A percentile compares a stretch with the other conserved stretches of the same genome.
Conservation (phyloP, 2,329 filamentous ascomycete species). For the Epichloe sylvatica region DNA sequence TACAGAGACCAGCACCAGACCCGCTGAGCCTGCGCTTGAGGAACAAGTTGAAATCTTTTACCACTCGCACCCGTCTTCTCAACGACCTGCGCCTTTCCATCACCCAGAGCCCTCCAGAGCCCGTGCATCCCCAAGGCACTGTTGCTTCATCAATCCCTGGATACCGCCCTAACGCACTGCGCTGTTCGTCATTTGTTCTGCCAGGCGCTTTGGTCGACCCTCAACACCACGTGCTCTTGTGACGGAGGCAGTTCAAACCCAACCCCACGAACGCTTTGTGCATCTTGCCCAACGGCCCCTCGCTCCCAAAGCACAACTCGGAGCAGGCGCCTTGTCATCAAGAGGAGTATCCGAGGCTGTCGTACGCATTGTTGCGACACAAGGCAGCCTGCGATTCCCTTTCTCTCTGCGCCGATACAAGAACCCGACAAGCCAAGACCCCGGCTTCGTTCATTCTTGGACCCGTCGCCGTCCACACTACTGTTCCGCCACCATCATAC, state of each 20-base stretch:
- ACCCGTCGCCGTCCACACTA: not conserved
- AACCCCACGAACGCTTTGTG: not conserved
- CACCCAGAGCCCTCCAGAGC: not conserved
- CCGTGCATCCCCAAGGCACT: not conserved
- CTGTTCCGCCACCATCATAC: not conserved
- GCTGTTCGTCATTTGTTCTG: conserved; percentile 1
- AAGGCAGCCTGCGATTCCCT: not conserved
- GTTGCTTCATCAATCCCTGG: not conserved
- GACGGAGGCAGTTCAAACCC: not conserved
- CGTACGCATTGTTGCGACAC: not conserved
- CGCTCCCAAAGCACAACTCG: not conserved
- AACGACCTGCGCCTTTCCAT: not conserved
- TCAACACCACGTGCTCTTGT: conserved; percentile 1
- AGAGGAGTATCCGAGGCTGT: not conserved
- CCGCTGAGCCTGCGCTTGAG: no score
- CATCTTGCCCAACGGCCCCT: not conserved
- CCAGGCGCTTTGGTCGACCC: not conserved
- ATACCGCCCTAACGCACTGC: not conserved
- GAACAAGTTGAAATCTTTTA: not conserved
- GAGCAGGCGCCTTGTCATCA: not conserved
- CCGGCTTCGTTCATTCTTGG: not conserved
- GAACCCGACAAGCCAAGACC: not conserved
- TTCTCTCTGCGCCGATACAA: not conserved
- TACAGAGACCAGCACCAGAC: no score
- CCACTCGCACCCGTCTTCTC: not conserved